A percentile compares a stretch with the other conserved stretches of the same genome.
Conservation (phyloP, 139 green algal species). For the Closterium sp. region DNA sequence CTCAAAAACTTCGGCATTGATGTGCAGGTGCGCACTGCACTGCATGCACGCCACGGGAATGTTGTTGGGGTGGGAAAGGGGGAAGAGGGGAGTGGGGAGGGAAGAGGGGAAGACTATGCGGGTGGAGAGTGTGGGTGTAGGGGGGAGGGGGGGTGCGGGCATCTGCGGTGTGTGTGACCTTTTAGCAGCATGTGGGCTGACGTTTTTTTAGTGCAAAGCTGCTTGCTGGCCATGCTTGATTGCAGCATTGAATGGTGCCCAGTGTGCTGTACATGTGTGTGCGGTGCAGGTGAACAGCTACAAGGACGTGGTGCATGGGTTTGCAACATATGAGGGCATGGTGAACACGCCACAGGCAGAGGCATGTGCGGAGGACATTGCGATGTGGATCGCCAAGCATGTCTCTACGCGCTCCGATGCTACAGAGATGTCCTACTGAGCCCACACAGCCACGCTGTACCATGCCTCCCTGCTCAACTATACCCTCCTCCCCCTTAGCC, state of each 20-base stretch:
- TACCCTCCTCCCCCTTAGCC: neutral
- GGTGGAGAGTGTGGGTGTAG: neutral
- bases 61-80: neutral
- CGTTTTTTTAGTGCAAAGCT: neutral
- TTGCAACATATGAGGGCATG: constrained; percentile 24
- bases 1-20: constrained; percentile 29
- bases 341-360: constrained; percentile 35
- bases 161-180: neutral
- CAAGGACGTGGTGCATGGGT: constrained; percentile 33
- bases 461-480: neutral
- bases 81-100: neutral
- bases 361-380: constrained; percentile 36
- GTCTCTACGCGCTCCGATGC: neutral
- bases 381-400: constrained; percentile 31
- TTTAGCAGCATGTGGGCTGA: neutral
- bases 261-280: neutral
- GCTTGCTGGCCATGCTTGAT: neutral
- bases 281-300: constrained; percentile 32
- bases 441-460: neutral
- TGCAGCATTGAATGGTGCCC: neutral
- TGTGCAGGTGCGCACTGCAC: constrained; percentile 7
- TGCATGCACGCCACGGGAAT: no score
- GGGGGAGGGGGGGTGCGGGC: neutral
- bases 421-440: neutral
- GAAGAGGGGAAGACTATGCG: neutral